Conservation (phyloP, 1,284 basidiomycete species). For the Leccinum pachyderme region DNA sequence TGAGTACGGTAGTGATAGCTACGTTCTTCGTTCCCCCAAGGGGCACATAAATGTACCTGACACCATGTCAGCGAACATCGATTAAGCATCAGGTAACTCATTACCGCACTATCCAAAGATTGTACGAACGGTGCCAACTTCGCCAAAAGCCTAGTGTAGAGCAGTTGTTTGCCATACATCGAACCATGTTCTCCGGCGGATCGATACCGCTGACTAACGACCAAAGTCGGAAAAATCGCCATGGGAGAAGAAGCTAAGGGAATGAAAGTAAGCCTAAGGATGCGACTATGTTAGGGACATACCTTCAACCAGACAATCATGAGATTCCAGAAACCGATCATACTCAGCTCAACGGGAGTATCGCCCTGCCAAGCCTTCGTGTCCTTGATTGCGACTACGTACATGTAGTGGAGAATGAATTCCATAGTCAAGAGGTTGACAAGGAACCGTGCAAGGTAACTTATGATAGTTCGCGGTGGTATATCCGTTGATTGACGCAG, state of each 20-base stretch:
- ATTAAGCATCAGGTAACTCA: slow-evolving; percentile 10
- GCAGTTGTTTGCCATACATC: slow-evolving; percentile 99
- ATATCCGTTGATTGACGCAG: slow-evolving; percentile 51
- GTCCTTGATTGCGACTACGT: slow-evolving; percentile 97
- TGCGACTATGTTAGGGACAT: slow-evolving; percentile 14
- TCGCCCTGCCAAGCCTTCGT: slow-evolving; percentile 72
- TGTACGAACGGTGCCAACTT: slow-evolving; percentile 95
- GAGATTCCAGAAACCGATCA: slow-evolving; percentile 98
- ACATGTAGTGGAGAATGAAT: slow-evolving; percentile 90
- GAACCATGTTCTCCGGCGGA: slow-evolving; percentile 97
- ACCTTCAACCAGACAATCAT: slow-evolving; percentile 98
- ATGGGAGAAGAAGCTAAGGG: slow-evolving; percentile 84
- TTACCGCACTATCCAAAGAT: slow-evolving; percentile 91
- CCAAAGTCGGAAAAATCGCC: slow-evolving; percentile 98
- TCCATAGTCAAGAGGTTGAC: slow-evolving; percentile 75
- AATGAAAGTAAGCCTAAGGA: neutral
- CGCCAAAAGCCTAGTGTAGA: slow-evolving; percentile 94
- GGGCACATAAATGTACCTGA: slow-evolving; percentile 92
- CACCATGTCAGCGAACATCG: neutral
- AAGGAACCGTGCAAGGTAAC: slow-evolving; percentile 76
- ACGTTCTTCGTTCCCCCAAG: slow-evolving; percentile 77
- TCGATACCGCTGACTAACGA: slow-evolving; percentile 88
- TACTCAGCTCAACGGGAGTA: slow-evolving; percentile 78
- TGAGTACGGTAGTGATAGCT: slow-evolving; percentile 69
- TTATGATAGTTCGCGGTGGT: slow-evolving; percentile 34